phyloP scores from a whole-genome alignment of 2,329 filamentous ascomycete species.

The Aspergillus glaucus region DNA sequence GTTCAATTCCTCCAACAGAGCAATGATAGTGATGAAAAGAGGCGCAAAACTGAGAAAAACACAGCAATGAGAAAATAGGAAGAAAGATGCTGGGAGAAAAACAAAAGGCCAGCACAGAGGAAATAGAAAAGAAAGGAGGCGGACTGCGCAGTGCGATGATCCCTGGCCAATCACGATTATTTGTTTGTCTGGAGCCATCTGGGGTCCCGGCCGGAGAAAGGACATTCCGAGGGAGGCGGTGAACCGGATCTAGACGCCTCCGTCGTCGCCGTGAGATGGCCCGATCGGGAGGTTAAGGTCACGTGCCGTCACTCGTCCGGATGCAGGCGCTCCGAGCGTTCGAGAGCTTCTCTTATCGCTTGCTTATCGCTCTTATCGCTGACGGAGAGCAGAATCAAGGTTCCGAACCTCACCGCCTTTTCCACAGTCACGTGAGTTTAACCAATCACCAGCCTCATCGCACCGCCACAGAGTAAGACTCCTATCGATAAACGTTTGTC shows the following conservation, averaged over 20 bases:
- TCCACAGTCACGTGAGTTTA: fast-evolving
- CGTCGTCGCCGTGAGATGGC: background rate
- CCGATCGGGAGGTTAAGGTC: slow-evolving; percentile 2
- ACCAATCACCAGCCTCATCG: no score
- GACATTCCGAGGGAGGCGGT: slow-evolving; percentile 4
- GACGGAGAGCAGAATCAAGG: no score
- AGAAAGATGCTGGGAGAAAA: slow-evolving; percentile 4
- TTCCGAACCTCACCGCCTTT: no score
- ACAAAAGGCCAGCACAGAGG: background rate
- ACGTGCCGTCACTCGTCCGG: slow-evolving; percentile 3
- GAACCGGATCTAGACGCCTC: slow-evolving; percentile 1
- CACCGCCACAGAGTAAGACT: slow-evolving; percentile 1
- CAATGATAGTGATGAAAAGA: no score
- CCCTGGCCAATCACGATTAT: slow-evolving; percentile 12
- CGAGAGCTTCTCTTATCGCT: no score
- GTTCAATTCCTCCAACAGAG: no score
- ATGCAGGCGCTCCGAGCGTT: background rate
- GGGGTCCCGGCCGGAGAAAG: slow-evolving; percentile 8
- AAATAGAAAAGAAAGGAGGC: slow-evolving; percentile 16
- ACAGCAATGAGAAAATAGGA: slow-evolving; percentile 5
- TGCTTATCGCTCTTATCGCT: no score
- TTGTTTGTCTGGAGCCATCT: slow-evolving; percentile 2
- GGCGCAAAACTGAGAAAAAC: background rate
- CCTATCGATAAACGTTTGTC: slow-evolving; percentile 10
- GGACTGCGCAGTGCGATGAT: slow-evolving; percentile 8